A percentile compares a stretch with the other conserved stretches of the same genome.
phyloP scores from a whole-genome alignment of 2,329 filamentous ascomycete genomes.

The Monilinia vaccinii-corymbosi region DNA sequence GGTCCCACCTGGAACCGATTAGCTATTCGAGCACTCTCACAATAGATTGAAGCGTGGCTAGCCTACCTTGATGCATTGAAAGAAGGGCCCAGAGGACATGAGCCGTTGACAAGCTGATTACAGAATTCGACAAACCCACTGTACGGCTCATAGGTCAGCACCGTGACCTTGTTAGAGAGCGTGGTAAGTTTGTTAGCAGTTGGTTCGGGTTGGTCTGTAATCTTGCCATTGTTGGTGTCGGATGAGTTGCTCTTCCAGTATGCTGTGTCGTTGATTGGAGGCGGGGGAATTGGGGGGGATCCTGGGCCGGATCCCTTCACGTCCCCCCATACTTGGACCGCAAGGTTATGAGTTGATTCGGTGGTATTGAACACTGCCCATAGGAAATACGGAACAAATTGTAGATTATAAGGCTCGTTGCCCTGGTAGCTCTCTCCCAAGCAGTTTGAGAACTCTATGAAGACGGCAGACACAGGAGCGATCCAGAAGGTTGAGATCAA shows the following conservation, averaged over 20 bases:
- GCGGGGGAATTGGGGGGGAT: constrained; percentile 46
- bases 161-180: constrained; percentile 59
- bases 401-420: constrained; percentile 51
- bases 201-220: constrained; percentile 43
- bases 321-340: constrained; percentile 81
- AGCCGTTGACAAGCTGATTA: constrained; percentile 45
- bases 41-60: constrained; percentile 20
- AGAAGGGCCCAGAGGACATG: constrained; percentile 67
- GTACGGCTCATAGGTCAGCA: constrained; percentile 70
- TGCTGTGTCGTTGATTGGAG: constrained; percentile 45
- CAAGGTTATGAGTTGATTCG: constrained; percentile 54
- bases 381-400: constrained; percentile 70
- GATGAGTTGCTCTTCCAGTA: constrained; percentile 50
- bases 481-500: constrained; percentile 22
- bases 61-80: constrained; percentile 50
- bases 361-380: constrained; percentile 63
- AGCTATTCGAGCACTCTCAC: not conserved
- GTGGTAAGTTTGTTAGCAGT: constrained; percentile 56
- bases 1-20: constrained; percentile 28
- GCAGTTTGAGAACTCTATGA: constrained; percentile 79
- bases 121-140: constrained; percentile 56
- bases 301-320: constrained; percentile 57
- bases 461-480: constrained; percentile 48
- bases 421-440: constrained; percentile 53
- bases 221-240: constrained; percentile 58